Evolutionary conservation across 768 basidiomycete genomes (phyloP), one percentile per base, ranked within the genome.

Genomic region (Psilocybe sp.): DNA sequence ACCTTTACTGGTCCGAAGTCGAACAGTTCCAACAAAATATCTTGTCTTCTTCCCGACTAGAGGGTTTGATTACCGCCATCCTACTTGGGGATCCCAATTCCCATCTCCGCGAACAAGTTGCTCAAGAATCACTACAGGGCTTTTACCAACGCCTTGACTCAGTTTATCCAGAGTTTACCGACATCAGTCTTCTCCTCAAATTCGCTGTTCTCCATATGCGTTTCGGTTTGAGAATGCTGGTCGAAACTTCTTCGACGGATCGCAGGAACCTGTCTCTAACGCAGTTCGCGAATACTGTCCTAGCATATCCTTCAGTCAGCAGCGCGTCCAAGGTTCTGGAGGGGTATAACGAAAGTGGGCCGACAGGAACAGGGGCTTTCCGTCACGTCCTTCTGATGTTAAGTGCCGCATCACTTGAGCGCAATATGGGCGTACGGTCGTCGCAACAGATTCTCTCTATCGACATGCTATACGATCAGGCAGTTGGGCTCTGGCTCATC

Each of bases 401-500:
- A 28, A 69, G 80, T 0, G 76, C 79, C 0, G 59, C 80, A 15
- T 68, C 68, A 3, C 65, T 77, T 28, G 74, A 82, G 43, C 64
- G 55, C n/a, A 60, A 69, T n/a, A 52, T 74, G 1, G 78, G 77
- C n/a, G 59, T 75, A 23, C 66, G 65, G 15, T 40, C 66, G 1
- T 56, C 57, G 33, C 38, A 62, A 5, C 59, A 63, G 28, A 53
- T 80, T 11, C 48, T 55, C 11, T 33, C 64, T 5, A 50, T 93
- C 28, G 75, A 78, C 46, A 66, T 59, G 5, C 65, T 75, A 10
- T 93, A 89, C 58, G 85, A 88, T 46, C 86, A 87, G 60, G 74
- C 82, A 2, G 75, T 84, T 40, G 76, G 82, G n/a, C 76, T 96
- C 16, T 98, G 96, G 96, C 74, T 82, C 38, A 82, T 86, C 38